Percentiles rank a stretch among this genome's conserved stretches.
Conservation (phyloP, 768 basidiomycete species). For the Boletus reticulatus region DNA sequence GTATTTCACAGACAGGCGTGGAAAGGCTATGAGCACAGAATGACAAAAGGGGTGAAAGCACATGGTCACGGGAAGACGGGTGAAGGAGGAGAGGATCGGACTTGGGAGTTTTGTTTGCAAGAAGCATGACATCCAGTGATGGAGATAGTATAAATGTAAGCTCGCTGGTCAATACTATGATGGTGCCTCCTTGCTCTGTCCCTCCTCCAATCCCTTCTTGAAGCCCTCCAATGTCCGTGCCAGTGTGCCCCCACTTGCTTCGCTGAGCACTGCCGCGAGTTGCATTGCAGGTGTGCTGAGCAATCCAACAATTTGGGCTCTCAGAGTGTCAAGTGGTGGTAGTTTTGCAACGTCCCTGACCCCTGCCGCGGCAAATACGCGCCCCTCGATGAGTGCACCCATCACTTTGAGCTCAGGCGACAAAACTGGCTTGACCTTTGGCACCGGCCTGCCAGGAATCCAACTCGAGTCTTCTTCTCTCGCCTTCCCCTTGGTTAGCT, state of each 20-base stretch:
- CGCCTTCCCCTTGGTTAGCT: conserved; percentile 39
- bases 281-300: conserved; percentile 73
- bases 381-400: conserved; percentile 78
- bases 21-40: conserved; percentile 89
- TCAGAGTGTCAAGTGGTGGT: conserved; percentile 73
- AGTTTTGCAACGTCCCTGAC: conserved; percentile 67
- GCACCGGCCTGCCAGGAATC: conserved; percentile 69
- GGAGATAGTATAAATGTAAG: conserved; percentile 5
- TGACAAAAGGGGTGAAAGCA: conserved; percentile 85
- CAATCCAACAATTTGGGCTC: conserved; percentile 83
- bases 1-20: conserved; percentile 66
- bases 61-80: conserved; percentile 65
- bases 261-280: conserved; percentile 65
- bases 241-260: conserved; percentile 66
- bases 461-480: conserved; percentile 60
- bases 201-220: conserved; percentile 63
- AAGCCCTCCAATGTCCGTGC: conserved; percentile 75
- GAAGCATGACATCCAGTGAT: conserved; percentile 10
- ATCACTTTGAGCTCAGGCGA: conserved; percentile 70
- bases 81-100: conserved; percentile 75
- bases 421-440: conserved; percentile 51
- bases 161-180: conserved; percentile 17
- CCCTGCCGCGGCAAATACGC: conserved; percentile 57
- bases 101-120: conserved; percentile 80
- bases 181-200: conserved; percentile 21